These are phyloP conservation scores for Backusella tarrabulga DNA, from an alignment of 192 early-diverging fungal species.

Conservation along the genomic window DNA sequence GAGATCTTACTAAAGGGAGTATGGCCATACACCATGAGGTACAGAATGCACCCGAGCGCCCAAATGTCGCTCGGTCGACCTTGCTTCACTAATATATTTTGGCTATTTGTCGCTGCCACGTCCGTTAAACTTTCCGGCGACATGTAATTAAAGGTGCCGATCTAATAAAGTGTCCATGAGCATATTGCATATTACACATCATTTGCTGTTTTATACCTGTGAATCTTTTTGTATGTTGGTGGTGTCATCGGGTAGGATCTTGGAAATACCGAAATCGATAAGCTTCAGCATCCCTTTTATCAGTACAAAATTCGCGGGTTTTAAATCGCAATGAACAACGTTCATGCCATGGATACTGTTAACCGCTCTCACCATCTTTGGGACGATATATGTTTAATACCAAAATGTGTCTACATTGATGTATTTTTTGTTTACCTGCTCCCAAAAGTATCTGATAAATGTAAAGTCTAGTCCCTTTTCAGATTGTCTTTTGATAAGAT, in stretches of 20 bases:
- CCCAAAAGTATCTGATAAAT: conserved; percentile 83
- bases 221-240: conserved; percentile 89
- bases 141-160: conserved; percentile 96
- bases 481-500: conserved; percentile 51
- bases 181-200: too few species aligned
- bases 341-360: conserved; percentile 82
- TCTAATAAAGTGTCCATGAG: neutral
- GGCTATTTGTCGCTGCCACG: neutral
- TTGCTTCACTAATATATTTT: neutral
- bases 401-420: neutral
- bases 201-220: conserved; percentile 42
- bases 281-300: conserved; percentile 84
- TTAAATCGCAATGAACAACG: conserved; percentile 92
- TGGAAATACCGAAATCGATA: conserved; percentile 99
- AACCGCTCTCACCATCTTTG: conserved; percentile 87
- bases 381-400: neutral
- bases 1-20: conserved; percentile 77
- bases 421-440: conserved; percentile 52
- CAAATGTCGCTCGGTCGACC: conserved; percentile 75
- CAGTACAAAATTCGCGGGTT: conserved; percentile 95
- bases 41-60: conserved; percentile 92
- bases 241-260: conserved; percentile 88
- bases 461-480: conserved; percentile 60
- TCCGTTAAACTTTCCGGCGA: conserved; percentile 71
- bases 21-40: conserved; percentile 84